Evolutionary conservation across 1,284 basidiomycete species (phyloP).

Genomic region (Omphalotus olearius): DNA sequence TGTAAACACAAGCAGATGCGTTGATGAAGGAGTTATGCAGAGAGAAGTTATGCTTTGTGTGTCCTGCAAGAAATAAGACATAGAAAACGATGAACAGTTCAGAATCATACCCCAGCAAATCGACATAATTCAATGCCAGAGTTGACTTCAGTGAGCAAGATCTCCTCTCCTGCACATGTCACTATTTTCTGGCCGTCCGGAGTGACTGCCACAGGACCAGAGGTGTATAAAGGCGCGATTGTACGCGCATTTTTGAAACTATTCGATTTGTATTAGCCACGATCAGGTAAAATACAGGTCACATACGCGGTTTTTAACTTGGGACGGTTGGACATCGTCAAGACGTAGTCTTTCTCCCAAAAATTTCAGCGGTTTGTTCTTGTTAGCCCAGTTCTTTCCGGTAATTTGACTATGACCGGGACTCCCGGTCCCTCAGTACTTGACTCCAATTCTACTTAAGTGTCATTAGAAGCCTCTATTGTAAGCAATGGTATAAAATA

Average conservation of each 20-base stretch:
- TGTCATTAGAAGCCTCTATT: too few species aligned
- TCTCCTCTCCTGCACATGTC: constrained; percentile 85
- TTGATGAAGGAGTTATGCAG: constrained; percentile 61
- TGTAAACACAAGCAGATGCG: constrained; percentile 65
- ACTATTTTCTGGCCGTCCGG: constrained; percentile 78
- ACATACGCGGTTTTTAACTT: constrained; percentile 63
- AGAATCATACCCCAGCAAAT: constrained; percentile 71
- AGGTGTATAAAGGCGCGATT: constrained; percentile 82
- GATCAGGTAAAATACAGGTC: neutral
- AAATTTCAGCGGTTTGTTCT: too few species aligned
- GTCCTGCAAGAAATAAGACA: constrained; percentile 39
- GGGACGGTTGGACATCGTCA: constrained; percentile 19
- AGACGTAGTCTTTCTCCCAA: too few species aligned
- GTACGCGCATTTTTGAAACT: constrained; percentile 73
- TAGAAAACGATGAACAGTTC: constrained; percentile 9
- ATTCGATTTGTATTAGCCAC: constrained; percentile 13
- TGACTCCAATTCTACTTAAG: too few species aligned
- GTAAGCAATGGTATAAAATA: too few species aligned
- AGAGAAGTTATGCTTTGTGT: constrained; percentile 60
- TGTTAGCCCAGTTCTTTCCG: too few species aligned
- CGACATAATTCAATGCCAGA: constrained; percentile 75
- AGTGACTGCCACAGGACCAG: constrained; percentile 80
- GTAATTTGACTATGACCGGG: too few species aligned
- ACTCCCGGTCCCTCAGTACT: too few species aligned
- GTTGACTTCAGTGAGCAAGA: constrained; percentile 76